These are phyloP conservation scores for Sclerotinia minor DNA, from an alignment of 2,329 filamentous ascomycete species.

Conservation along the genomic window DNA sequence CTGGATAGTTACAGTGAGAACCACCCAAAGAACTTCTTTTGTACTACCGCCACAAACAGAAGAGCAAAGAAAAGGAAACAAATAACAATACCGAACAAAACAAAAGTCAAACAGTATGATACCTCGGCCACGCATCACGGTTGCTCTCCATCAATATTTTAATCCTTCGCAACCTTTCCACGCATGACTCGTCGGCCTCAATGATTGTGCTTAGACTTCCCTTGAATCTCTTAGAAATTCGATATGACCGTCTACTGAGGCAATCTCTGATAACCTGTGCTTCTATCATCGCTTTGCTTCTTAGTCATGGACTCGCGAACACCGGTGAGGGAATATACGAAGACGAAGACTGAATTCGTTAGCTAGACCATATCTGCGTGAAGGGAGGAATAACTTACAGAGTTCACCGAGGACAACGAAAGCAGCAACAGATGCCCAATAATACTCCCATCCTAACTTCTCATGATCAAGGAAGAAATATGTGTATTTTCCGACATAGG, in stretches of 20 bases:
- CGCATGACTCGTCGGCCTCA: constrained; percentile 9
- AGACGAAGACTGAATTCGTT: constrained; percentile 28
- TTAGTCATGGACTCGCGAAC: constrained; percentile 33
- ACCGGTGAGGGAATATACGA: constrained; percentile 33
- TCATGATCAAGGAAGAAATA: constrained; percentile 41
- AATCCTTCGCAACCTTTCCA: constrained; percentile 3
- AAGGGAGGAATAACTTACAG: constrained; percentile 31
- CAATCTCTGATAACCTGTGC: constrained; percentile 32
- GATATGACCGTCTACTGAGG: constrained; percentile 28
- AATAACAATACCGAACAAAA: constrained; percentile 10
- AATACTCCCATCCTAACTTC: constrained; percentile 36
- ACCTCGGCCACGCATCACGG: background rate
- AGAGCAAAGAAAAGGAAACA: background rate
- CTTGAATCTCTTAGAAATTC: background rate
- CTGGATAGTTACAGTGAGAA: background rate
- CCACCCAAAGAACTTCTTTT: background rate
- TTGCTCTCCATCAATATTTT: constrained; percentile 7
- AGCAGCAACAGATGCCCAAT: constrained; percentile 29
- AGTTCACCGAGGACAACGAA: constrained; percentile 32
- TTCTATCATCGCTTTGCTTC: constrained; percentile 30
- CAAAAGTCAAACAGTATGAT: constrained; percentile 8
- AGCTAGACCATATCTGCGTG: constrained; percentile 7
- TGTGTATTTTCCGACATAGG: constrained; percentile 35
- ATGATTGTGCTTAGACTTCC: constrained; percentile 1
- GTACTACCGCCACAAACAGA: background rate